These are phyloP conservation scores for Pestalotiopsis sp. DNA, from an alignment of 2,329 filamentous ascomycete genomes.

Conservation along the genomic window DNA sequence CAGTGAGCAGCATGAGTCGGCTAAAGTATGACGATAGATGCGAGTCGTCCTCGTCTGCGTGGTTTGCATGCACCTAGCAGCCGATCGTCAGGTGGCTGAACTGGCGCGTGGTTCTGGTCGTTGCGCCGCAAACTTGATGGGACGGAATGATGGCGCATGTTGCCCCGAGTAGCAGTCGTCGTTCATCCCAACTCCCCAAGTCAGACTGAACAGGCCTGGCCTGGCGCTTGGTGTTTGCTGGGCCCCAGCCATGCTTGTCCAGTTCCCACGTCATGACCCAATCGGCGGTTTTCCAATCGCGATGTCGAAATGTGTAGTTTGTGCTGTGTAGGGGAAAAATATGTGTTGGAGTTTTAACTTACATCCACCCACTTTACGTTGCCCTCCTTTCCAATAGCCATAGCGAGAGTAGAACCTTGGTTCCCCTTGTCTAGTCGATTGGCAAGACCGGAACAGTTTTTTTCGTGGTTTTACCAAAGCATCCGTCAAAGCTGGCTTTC, in stretches of 20 bases:
- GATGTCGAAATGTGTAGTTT: conserved; percentile 28
- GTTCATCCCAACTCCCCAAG: background rate
- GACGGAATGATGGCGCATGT: background rate
- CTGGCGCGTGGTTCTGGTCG: background rate
- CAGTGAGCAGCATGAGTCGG: no score
- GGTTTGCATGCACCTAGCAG: background rate
- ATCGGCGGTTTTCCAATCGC: background rate
- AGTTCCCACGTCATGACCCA: background rate
- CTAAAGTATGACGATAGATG: no score
- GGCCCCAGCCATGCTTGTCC: background rate
- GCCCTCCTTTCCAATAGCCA: conserved; percentile 46
- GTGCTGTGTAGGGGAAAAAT: conserved; percentile 39
- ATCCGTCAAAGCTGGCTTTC: background rate
- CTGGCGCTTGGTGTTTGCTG: background rate
- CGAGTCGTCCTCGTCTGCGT: no score
- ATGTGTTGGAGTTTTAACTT: conserved; percentile 30
- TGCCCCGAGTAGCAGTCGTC: background rate
- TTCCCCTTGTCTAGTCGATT: background rate
- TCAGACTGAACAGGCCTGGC: background rate
- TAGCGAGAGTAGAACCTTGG: conserved; percentile 20
- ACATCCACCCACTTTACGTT: conserved; percentile 66
- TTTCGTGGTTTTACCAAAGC: background rate
- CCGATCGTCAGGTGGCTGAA: conserved; percentile 1
- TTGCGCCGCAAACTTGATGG: background rate
- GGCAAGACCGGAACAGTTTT: background rate